Base-by-base conservation (phyloP, 2,329 filamentous ascomycete species). In the Neofusicoccum sp. region DNA sequence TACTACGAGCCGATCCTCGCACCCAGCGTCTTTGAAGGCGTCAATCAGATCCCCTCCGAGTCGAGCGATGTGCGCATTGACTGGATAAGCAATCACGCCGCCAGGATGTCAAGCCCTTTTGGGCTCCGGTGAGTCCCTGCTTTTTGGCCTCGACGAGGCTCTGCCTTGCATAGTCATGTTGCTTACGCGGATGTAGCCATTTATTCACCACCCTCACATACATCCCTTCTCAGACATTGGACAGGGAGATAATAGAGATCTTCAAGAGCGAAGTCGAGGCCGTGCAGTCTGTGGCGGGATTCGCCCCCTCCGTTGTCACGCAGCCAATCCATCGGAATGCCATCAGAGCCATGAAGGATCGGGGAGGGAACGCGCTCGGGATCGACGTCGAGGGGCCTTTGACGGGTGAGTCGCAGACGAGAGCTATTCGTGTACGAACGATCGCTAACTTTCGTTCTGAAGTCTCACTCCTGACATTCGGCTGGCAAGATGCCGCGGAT, bases 71-170 rank as follows among this genome's bases (percentile, higher is more conserved):
- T 64, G 2, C 60, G 63, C 4, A 51, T 70, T 20, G 64, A 62
- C 6, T 68, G 68, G 34, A 70, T 70, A 66, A 20, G 67, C 68
- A 3, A 57, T 62, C 14, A 62, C 69, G 45, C 1, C 65, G 62
- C 1, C 62, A 61, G 5, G 64, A 65, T 8, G 31, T 66, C 3
- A 61, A 57, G 3, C 62, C 20, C 28, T 26, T 20, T 20, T 20
- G 20, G 2, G 33, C 33, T 3, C n/a, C 26, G 26, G 31, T 24
- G 14, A 34, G 36, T 34, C 56, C n/a, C 9, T n/a, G 1, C 12
- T 6, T 49, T n/a, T 38, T 26, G 2, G 33, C 33, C 5, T 16
- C 26, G 26, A 41, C 28, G 14, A 34, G 36, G 51, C 56, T 40
- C 9, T n/a, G 1, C 12, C 9, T 49, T n/a, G 3, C 7, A 14